Evolutionary conservation across 1,284 basidiomycete genomes (phyloP).

Genomic region (Trametes sp.): DNA sequence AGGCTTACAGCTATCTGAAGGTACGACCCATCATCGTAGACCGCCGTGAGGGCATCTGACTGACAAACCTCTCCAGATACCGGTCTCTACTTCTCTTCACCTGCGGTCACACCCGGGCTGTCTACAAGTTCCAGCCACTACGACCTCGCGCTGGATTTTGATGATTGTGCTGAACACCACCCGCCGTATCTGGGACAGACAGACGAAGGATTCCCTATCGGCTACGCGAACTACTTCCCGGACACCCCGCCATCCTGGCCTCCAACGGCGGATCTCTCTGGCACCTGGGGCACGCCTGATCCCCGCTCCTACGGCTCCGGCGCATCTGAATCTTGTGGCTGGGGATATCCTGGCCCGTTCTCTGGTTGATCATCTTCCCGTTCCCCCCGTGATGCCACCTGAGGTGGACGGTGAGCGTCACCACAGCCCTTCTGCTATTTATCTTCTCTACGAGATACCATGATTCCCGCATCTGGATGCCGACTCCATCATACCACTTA

Average conservation of each 20-base stretch:
- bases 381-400: background rate
- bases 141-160: background rate
- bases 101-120: background rate
- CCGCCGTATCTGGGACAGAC: background rate
- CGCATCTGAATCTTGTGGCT: background rate
- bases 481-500: no score
- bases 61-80: background rate
- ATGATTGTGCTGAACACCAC: background rate
- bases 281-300: background rate
- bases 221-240: background rate
- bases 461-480: no score
- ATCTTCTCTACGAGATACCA: no score
- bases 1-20: background rate
- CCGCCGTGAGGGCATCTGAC: background rate
- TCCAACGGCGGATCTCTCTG: background rate
- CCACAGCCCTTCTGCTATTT: background rate
- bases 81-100: background rate
- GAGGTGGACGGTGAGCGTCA: background rate
- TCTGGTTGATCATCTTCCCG: background rate
- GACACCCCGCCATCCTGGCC: conserved; percentile 1
- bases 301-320: background rate
- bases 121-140: background rate
- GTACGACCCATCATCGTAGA: background rate
- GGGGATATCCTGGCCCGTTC: background rate
- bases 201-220: background rate